phyloP scores from a whole-genome alignment of 1,284 basidiomycete species.

The Schizophyllum amplum region DNA sequence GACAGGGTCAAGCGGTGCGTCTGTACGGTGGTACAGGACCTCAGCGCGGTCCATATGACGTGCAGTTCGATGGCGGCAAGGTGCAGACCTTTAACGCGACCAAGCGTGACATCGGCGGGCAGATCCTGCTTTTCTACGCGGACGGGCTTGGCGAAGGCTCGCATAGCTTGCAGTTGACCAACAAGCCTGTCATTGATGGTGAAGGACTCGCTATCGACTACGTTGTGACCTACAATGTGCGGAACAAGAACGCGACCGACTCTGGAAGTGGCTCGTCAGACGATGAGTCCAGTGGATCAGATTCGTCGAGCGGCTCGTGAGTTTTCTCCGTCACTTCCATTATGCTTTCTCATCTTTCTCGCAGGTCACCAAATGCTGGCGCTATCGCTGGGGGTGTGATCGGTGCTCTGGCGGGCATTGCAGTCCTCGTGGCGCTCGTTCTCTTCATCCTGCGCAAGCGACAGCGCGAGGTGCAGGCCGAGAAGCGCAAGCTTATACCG shows the following conservation, averaged over 20 bases:
- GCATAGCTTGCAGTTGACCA: slow-evolving; percentile 10
- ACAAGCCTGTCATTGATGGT: neutral
- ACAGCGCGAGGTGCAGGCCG: neutral
- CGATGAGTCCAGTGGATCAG: neutral
- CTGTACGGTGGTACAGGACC: slow-evolving; percentile 13
- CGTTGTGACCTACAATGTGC: neutral
- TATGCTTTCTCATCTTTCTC: neutral
- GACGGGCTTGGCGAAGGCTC: slow-evolving; percentile 9
- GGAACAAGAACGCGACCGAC: slow-evolving; percentile 5
- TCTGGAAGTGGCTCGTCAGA: slow-evolving; percentile 10
- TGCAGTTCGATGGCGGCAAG: slow-evolving; percentile 9
- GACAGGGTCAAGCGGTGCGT: slow-evolving; percentile 8
- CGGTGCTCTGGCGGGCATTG: neutral
- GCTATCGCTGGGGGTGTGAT: neutral
- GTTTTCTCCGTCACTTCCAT: neutral
- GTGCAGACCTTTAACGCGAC: slow-evolving; percentile 10
- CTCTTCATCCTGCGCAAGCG: neutral
- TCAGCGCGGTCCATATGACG: slow-evolving; percentile 6
- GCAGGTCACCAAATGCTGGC: neutral
- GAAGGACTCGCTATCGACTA: slow-evolving; percentile 1
- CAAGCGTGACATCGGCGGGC: slow-evolving; percentile 3
- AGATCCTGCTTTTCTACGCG: slow-evolving; percentile 9
- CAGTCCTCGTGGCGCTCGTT: neutral
- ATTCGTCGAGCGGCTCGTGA: neutral
- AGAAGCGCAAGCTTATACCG: neutral